phyloP scores from a whole-genome alignment of 768 basidiomycete species.

The Macrocybe gigantea region DNA sequence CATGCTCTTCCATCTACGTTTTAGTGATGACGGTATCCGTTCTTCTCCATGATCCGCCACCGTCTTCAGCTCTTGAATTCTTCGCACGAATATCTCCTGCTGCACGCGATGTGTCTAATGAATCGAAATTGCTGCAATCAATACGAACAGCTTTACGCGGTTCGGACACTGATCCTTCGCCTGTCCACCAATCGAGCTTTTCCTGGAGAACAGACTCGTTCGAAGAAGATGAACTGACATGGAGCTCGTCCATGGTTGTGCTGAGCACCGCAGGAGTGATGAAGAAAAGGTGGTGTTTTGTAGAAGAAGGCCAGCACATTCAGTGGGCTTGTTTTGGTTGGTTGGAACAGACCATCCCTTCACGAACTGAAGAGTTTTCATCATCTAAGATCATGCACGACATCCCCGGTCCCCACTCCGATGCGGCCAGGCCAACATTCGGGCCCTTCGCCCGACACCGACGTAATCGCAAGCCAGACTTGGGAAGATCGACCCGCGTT shows the following conservation, averaged over 20 bases:
- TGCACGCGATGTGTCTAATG: constrained; percentile 13
- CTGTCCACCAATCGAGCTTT: constrained; percentile 37
- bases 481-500: constrained; percentile 31
- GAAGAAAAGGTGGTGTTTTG: constrained; percentile 68
- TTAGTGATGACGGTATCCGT: constrained; percentile 22
- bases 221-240: constrained; percentile 62
- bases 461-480: constrained; percentile 30
- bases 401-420: background rate
- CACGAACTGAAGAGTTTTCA: too few species aligned
- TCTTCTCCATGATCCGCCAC: constrained; percentile 33
- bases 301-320: constrained; percentile 63
- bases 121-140: constrained; percentile 43
- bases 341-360: constrained; percentile 45
- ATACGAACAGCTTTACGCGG: constrained; percentile 59
- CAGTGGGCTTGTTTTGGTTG: constrained; percentile 79
- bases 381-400: too few species aligned
- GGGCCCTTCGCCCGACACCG: constrained; percentile 45
- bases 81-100: constrained; percentile 23
- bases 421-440: constrained; percentile 38
- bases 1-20: too few species aligned
- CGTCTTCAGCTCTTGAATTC: constrained; percentile 38
- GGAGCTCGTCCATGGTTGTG: constrained; percentile 61
- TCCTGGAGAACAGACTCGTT: constrained; percentile 30
- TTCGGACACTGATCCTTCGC: constrained; percentile 34
- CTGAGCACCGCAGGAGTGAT: constrained; percentile 65